A percentile compares a stretch with the other conserved stretches of the same genome.
phyloP scores from a whole-genome alignment of 768 basidiomycete species.

The Sistotremastrum suecicum region DNA sequence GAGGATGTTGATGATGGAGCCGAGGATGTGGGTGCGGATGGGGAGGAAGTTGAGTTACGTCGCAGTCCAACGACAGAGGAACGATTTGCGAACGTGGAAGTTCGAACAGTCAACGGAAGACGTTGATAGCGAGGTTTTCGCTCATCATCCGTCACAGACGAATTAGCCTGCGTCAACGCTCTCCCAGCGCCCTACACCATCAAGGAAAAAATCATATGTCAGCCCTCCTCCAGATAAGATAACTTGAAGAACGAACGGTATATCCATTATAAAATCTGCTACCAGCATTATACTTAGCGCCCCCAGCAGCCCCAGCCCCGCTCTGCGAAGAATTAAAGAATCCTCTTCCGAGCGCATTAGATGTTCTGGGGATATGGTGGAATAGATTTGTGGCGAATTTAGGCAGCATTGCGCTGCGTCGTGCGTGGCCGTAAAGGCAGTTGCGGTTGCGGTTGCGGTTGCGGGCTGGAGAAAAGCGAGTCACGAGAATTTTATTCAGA shows the following conservation, averaged over 20 bases:
- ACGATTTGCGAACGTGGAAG: too few relatives aligned
- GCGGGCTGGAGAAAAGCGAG: too few relatives aligned
- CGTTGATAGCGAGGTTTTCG: conserved; percentile 31
- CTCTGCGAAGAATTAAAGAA: conserved; percentile 36
- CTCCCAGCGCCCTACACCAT: conserved; percentile 46
- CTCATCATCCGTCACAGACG: conserved; percentile 43
- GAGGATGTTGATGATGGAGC: background rate
- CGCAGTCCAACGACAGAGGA: conserved; percentile 3
- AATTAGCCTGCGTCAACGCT: conserved; percentile 58
- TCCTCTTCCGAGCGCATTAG: conserved; percentile 29
- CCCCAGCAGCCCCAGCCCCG: conserved; percentile 49
- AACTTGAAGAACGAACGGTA: conserved; percentile 37
- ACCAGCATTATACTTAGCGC: conserved; percentile 58
- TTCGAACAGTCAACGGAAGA: conserved; percentile 7
- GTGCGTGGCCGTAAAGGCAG: too few relatives aligned
- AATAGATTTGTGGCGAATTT: conserved; percentile 72
- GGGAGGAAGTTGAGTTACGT: conserved; percentile 14
- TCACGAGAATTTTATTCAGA: too few relatives aligned
- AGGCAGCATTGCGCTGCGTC: conserved; percentile 44
- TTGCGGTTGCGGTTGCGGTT: too few relatives aligned
- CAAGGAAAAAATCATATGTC: background rate
- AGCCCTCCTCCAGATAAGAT: background rate
- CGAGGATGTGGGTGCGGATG: conserved; percentile 32
- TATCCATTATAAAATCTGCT: conserved; percentile 58
- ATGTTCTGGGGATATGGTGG: conserved; percentile 40